A percentile compares a stretch with the other conserved stretches of the same genome.
phyloP scores from a whole-genome alignment of 352 stramenopile species.

The Phytopythium vexans region DNA sequence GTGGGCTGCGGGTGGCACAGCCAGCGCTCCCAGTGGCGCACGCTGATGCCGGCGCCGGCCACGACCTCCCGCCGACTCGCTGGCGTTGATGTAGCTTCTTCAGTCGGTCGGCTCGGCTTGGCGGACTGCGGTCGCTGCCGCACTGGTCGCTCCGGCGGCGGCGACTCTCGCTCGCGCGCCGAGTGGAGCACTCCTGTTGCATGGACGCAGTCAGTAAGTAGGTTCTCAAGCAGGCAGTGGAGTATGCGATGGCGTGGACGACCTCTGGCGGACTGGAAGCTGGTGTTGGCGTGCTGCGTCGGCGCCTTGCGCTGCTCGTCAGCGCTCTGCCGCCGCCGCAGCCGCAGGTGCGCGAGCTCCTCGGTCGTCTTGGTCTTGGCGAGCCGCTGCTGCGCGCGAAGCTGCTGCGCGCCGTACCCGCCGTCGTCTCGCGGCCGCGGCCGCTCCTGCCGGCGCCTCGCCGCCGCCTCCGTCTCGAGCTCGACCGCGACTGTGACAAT shows the following conservation, averaged over 20 bases:
- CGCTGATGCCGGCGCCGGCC: slow-evolving; percentile 19
- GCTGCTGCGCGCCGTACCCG: slow-evolving; percentile 23
- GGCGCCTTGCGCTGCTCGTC: slow-evolving; percentile 12
- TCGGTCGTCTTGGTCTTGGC: slow-evolving; percentile 49
- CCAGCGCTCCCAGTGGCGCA: slow-evolving; percentile 29
- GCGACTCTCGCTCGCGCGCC: slow-evolving; percentile 9
- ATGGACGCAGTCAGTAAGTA: not conserved
- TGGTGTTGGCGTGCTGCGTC: slow-evolving; percentile 21
- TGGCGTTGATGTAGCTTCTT: slow-evolving; percentile 7
- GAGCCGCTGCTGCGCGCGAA: slow-evolving; percentile 37
- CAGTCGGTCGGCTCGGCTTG: slow-evolving; percentile 25
- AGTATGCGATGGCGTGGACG: not conserved
- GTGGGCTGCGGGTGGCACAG: slow-evolving; percentile 25
- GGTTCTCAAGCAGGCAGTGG: not conserved
- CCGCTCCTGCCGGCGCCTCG: slow-evolving; percentile 12
- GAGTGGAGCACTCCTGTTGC: slow-evolving; percentile 14
- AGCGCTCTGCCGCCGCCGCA: slow-evolving; percentile 35
- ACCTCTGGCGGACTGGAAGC: no score
- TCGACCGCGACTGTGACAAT: slow-evolving; percentile 5
- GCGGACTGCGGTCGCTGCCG: slow-evolving; percentile 41
- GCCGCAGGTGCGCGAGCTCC: slow-evolving; percentile 38
- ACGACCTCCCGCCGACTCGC: not conserved
- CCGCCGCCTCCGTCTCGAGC: slow-evolving; percentile 18
- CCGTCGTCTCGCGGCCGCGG: slow-evolving; percentile 10
- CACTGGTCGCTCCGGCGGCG: not conserved